Percentiles rank a stretch among this genome's conserved stretches.
Evolutionary conservation across 2,329 filamentous ascomycete species (phyloP).

Genomic region (Monilinia fructicola): DNA sequence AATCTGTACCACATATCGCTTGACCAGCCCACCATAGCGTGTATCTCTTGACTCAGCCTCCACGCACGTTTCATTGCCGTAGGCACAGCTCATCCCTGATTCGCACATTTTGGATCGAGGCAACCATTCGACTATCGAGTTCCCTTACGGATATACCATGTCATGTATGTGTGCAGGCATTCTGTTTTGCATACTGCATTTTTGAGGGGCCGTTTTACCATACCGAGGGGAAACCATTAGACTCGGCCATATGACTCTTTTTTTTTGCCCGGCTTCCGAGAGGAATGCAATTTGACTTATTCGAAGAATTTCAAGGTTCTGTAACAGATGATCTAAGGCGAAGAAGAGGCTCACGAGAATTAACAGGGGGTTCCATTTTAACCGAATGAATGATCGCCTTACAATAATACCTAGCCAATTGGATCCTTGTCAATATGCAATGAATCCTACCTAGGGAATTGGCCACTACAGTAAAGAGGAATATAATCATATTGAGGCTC

Average conservation of each 20-base stretch:
- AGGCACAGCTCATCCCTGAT: neutral
- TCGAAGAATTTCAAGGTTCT: neutral
- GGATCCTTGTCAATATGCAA: conserved; percentile 7
- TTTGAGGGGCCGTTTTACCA: neutral
- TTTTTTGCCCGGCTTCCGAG: neutral
- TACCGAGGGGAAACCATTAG: neutral
- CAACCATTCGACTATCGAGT: conserved; percentile 12
- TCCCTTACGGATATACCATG: neutral
- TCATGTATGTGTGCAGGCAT: neutral
- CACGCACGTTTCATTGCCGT: neutral
- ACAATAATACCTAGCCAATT: neutral
- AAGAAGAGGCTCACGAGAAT: neutral
- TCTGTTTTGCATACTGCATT: neutral
- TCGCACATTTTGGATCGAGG: neutral
- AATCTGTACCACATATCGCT: neutral
- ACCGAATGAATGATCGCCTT: neutral
- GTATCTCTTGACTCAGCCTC: neutral
- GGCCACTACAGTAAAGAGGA: neutral
- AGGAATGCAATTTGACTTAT: neutral
- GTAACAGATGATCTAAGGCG: neutral
- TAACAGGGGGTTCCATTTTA: neutral
- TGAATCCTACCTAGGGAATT: neutral
- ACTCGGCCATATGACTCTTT: neutral
- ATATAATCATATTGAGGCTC: neutral
- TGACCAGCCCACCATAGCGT: neutral